Evolutionary conservation across 805 yeast species (phyloP), one percentile per base, ranked within the genome.

Genomic region (Candida pseudofarinosa): DNA sequence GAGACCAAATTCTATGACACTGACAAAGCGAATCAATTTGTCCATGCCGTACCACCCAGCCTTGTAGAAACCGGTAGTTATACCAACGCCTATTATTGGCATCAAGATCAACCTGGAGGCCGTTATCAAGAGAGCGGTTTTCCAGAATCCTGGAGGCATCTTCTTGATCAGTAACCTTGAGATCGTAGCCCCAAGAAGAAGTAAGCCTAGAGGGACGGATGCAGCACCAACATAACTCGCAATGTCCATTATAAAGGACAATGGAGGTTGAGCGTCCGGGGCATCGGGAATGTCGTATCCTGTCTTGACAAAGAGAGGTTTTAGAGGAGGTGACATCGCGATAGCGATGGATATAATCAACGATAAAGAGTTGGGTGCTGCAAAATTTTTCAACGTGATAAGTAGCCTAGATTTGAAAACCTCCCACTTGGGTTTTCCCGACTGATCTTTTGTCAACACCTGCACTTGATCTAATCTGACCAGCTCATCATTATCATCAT

Each of bases 311-410:
- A 74, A 74, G 5, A 74, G 67, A 0, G 88, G 83, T 47, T 83
- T 80, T 2, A 85, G 66, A 76, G 96, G 91, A 1, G 97, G 96
- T n/a, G 91, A 73, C 85, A 91, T 81, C 3, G 91, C 77, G 18
- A 88, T 69, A 1, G 75, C 67, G 19, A 90, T 65, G 1, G 91
- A 74, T 0, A 81, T 39, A 4, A 90, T 67, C n/a, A 88, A 73
- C 0, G 89, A 71, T 3, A 85, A 48, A 0, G 96, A 84, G 12
- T 82, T 85, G 0, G 96, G 95, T 26, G 89, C 73, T 23, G 67
- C 51, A 43, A 83, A 78, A 58, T 83, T 85, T 40, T 76, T 66
- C n/a, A 62, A 38, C 34, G 69, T 38, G 17, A 36, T 26, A 5
- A 37, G 33, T 3, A 48, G 15, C 38, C 36, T 32, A 6, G 28